Evolutionary conservation across 371 early-diverging fungal species (phyloP).

Genomic region (Mucor racemosus): DNA sequence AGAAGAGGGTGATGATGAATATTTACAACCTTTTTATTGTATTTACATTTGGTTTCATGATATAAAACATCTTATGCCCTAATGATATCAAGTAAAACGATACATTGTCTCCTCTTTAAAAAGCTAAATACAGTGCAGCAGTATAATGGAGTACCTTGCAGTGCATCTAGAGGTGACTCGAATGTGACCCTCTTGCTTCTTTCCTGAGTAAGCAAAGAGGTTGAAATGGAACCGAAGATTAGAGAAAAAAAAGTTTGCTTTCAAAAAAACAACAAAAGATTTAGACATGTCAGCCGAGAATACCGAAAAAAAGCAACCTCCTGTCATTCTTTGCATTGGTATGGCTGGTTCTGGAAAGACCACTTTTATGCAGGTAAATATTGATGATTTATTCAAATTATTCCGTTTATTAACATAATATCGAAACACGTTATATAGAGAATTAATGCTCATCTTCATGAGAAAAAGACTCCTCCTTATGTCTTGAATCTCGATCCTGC

Average conservation of each 20-base stretch:
- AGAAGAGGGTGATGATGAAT: not conserved
- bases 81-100: no score
- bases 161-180: not conserved
- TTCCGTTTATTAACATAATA: not conserved
- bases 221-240: not conserved
- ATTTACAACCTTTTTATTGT: not conserved
- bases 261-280: not conserved
- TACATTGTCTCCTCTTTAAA: not conserved
- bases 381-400: not conserved
- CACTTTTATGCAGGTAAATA: constrained; percentile 93
- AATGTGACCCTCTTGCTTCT: not conserved
- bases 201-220: not conserved
- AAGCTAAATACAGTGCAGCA: not conserved
- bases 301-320: constrained; percentile 59
- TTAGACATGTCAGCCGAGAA: constrained; percentile 5
- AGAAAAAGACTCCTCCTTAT: constrained; percentile 80
- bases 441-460: constrained; percentile 86
- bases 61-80: not conserved
- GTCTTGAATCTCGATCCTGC: constrained; percentile 99
- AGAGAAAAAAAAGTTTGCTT: not conserved
- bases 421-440: constrained; percentile 56
- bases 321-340: constrained; percentile 89
- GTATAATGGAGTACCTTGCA: no score
- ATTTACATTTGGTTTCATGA: not conserved
- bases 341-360: constrained; percentile 99